Evolutionary conservation across 371 early-diverging fungal species (phyloP).

Genomic region (Phascolomyces articulosus): DNA sequence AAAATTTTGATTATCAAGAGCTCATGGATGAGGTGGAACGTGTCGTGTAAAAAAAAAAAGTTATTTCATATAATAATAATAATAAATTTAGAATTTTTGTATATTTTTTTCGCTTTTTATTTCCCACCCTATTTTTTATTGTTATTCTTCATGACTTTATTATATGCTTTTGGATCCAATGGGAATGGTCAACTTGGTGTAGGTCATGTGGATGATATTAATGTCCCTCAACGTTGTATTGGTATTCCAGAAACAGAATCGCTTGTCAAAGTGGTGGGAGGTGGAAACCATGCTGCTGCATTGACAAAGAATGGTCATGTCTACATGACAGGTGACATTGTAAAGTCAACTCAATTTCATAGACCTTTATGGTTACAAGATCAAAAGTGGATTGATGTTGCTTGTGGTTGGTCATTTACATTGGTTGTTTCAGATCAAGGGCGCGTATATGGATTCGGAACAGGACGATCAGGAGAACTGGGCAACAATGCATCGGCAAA

Average conservation of each 20-base stretch:
- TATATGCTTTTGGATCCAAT: constrained; percentile 68
- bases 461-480: constrained; percentile 56
- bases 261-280: constrained; percentile 47
- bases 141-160: not conserved
- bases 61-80: not conserved
- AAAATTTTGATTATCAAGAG: constrained; percentile 75
- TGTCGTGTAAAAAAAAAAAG: constrained; percentile 31
- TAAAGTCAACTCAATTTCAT: not conserved
- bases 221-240: constrained; percentile 24
- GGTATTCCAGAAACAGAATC: constrained; percentile 27
- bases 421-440: constrained; percentile 34
- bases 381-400: constrained; percentile 45
- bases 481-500: constrained; percentile 10
- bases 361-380: constrained; percentile 3
- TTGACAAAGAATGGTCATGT: constrained; percentile 36
- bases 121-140: not conserved
- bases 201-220: constrained; percentile 49
- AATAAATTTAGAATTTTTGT: too few species aligned
- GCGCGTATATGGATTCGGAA: constrained; percentile 52
- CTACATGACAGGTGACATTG: constrained; percentile 19
- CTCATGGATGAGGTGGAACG: constrained; percentile 71
- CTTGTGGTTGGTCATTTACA: constrained; percentile 67
- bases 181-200: constrained; percentile 67
- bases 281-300: constrained; percentile 69
- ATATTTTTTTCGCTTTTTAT: not conserved